phyloP scores from a whole-genome alignment of 768 basidiomycete species.

The Collybiopsis confluens region DNA sequence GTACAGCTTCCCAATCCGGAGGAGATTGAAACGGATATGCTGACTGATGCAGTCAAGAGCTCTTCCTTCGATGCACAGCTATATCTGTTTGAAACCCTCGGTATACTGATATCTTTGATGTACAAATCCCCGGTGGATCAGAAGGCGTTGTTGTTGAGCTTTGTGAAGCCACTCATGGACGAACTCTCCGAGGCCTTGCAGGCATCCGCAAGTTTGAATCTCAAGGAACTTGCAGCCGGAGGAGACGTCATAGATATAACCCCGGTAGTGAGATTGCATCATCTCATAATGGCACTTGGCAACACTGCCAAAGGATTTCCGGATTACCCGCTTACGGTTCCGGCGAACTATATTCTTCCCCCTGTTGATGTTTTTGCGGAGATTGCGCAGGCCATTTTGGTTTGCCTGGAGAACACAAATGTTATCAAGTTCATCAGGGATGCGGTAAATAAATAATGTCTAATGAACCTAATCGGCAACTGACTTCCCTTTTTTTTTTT shows the following conservation, averaged over 20 bases:
- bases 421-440: constrained; percentile 83
- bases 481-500: background rate
- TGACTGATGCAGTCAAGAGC: constrained; percentile 76
- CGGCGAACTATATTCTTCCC: constrained; percentile 64
- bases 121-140: constrained; percentile 65
- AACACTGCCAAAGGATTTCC: constrained; percentile 97
- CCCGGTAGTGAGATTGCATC: constrained; percentile 85
- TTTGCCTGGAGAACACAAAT: constrained; percentile 87
- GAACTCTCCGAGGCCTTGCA: constrained; percentile 60
- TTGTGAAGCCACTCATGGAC: constrained; percentile 79
- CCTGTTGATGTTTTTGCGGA: constrained; percentile 77
- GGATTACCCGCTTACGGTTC: constrained; percentile 70
- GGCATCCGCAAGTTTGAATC: constrained; percentile 30
- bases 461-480: too few species aligned
- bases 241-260: constrained; percentile 44
- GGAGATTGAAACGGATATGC: constrained; percentile 62
- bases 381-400: constrained; percentile 81
- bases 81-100: constrained; percentile 91
- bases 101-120: constrained; percentile 77
- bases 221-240: background rate
- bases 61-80: constrained; percentile 85
- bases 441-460: constrained; percentile 67
- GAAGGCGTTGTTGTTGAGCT: constrained; percentile 61
- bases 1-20: constrained; percentile 78
- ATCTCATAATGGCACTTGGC: constrained; percentile 91